A percentile compares a stretch with the other conserved stretches of the same genome.
Conservation (phyloP, 257 asterid species). For the Apocynum venetum region DNA sequence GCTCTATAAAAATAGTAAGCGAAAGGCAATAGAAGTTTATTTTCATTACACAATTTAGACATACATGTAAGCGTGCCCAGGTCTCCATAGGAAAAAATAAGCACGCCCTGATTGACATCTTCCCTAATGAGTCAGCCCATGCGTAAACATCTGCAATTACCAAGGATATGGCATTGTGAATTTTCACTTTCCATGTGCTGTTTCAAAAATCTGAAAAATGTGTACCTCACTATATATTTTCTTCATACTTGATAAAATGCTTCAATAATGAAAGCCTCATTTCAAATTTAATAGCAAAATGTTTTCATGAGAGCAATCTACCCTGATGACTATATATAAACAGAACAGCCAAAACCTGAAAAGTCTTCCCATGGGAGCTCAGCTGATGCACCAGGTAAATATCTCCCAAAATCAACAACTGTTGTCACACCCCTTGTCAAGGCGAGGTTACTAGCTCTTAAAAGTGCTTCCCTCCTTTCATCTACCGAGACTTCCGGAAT, state of each 20-base stretch:
- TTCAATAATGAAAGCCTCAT: not conserved
- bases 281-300: not conserved
- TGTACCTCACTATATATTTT: not conserved
- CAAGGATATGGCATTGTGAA: not conserved
- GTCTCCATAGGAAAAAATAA: constrained; percentile 86
- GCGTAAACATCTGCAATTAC: constrained; percentile 73
- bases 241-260: not conserved
- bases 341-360: constrained; percentile 48
- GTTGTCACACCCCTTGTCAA: constrained; percentile 86
- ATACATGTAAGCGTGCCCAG: constrained; percentile 80
- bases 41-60: not conserved
- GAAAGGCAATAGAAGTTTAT: not conserved
- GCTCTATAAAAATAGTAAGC: not conserved
- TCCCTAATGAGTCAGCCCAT: constrained; percentile 76
- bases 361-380: constrained; percentile 89
- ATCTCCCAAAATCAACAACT: constrained; percentile 84
- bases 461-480: constrained; percentile 82
- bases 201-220: not conserved
- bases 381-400: constrained; percentile 70
- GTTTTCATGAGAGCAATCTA: not conserved
- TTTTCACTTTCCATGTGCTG: not conserved
- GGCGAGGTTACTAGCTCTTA: constrained; percentile 72
- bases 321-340: not conserved
- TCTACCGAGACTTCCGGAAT: constrained; percentile 67
- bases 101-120: constrained; percentile 83